A percentile compares a stretch with the other conserved stretches of the same genome.
Conservation (phyloP, 2,329 filamentous ascomycete genomes). For the Colletotrichum sojae region DNA sequence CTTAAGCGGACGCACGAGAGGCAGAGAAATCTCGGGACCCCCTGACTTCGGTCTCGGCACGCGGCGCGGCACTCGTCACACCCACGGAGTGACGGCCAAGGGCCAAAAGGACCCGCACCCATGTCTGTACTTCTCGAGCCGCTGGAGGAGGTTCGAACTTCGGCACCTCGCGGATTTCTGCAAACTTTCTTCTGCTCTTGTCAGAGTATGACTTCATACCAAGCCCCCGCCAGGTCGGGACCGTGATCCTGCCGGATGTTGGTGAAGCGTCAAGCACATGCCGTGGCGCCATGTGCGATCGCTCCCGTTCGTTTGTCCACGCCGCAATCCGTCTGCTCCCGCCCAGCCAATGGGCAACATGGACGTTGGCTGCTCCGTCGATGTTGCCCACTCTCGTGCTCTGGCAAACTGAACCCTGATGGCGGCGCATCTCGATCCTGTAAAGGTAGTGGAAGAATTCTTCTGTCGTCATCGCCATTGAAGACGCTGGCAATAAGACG, state of each 20-base stretch:
- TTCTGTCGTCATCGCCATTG: not conserved
- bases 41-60: conserved; percentile 14
- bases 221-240: conserved; percentile 15
- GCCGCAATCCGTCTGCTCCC: not conserved
- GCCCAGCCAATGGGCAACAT: not conserved
- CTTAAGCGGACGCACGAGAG: not conserved
- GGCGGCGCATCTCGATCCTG: not conserved
- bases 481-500: not conserved
- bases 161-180: no score
- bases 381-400: no score
- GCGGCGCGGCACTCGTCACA: conserved; percentile 38
- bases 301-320: not conserved
- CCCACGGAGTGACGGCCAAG: conserved; percentile 1
- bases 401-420: not conserved
- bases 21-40: not conserved
- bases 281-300: not conserved
- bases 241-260: conserved; percentile 7
- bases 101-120: not conserved
- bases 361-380: not conserved
- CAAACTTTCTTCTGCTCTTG: not conserved
- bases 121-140: not conserved
- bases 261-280: conserved; percentile 4
- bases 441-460: not conserved
- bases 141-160: no score
- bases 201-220: conserved; percentile 39